Base-by-base conservation (phyloP, 2,329 filamentous ascomycete genomes). In the Ceratocystis lukuohia region DNA sequence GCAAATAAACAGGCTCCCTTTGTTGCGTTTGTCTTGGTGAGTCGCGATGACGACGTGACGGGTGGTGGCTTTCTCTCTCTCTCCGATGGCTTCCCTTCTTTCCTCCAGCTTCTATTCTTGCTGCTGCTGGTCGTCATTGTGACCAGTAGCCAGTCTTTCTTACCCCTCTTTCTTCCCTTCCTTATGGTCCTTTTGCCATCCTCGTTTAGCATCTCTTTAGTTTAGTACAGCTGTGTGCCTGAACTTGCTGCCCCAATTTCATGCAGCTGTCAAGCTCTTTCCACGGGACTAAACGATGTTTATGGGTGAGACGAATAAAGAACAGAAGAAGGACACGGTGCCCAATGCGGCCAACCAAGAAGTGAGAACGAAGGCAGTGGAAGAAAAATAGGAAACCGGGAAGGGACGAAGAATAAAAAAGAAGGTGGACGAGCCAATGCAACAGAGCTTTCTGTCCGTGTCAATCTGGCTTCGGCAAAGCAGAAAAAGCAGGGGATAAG, bases 261-360 rank as follows among this genome's bases (percentile, higher is more conserved):
- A 53, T 53, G 56, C 56, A 59, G 28, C 28, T 59, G 56, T 59
- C 28, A 59, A 59, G 56, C 17, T 59, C 28, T n/a, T 33, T 33
- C n/a, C 15, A 37, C 2, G 25, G 25, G 46, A 22, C 17, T 12
- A 50, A 50, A 41, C 37, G 37, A 12, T 15, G 37, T 41, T 41
- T 41, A 41, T 41, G 37, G 56, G 25, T 20, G 56, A 59, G 56
- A 59, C 56, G 56, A 59, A 59, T 59, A 59, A 59, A 59, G 56
- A 59, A 59, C 56, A 59, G 28, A 17, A 37, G 6, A 17, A 37
- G 56, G 56, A 33, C 56, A 59, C 56, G 56, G 56, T 8, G 56
- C 28, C 22, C 25, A 59, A 5, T 59, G 56, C 17, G 56, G 56
- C 17, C 56, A 30, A 22, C 46, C 7, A 22, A 50, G 6, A 17